These are phyloP conservation scores for Beta macrorhiza DNA, from an alignment of 179 eudicot genomes.

Conservation along the genomic window DNA sequence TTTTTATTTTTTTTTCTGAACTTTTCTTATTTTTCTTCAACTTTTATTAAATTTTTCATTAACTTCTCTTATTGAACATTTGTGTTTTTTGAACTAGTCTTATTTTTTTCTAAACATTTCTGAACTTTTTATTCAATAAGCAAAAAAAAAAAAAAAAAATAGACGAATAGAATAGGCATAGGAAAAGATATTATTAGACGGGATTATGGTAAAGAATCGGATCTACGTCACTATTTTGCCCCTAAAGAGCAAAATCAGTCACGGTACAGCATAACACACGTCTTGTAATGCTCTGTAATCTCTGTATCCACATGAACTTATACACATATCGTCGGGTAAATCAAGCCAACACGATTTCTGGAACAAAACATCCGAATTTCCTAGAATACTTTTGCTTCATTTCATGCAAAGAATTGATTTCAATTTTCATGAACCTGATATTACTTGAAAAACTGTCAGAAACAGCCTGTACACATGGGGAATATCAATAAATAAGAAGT, in stretches of 20 bases:
- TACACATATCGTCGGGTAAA: neutral
- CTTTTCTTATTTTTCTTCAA: too few species aligned
- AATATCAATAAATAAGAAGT: neutral
- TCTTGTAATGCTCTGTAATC: neutral
- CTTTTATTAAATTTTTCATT: too few species aligned
- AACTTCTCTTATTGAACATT: too few species aligned
- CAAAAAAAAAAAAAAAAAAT: too few species aligned
- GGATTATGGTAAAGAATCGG: too few species aligned
- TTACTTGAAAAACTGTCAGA: neutral
- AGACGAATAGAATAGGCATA: too few species aligned
- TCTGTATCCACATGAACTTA: neutral
- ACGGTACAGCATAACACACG: neutral
- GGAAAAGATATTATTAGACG: too few species aligned
- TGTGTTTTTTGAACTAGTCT: too few species aligned
- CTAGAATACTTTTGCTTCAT: neutral
- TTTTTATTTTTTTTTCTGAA: too few species aligned
- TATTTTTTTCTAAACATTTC: too few species aligned
- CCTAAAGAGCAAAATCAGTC: neutral
- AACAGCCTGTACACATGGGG: neutral
- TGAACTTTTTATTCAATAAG: too few species aligned
- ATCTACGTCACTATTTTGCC: neutral
- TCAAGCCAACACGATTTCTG: neutral
- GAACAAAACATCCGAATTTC: neutral
- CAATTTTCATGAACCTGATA: neutral
- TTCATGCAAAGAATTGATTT: neutral